phyloP scores from a whole-genome alignment of 2,329 filamentous ascomycete genomes.

The Cyanodermella asteris region DNA sequence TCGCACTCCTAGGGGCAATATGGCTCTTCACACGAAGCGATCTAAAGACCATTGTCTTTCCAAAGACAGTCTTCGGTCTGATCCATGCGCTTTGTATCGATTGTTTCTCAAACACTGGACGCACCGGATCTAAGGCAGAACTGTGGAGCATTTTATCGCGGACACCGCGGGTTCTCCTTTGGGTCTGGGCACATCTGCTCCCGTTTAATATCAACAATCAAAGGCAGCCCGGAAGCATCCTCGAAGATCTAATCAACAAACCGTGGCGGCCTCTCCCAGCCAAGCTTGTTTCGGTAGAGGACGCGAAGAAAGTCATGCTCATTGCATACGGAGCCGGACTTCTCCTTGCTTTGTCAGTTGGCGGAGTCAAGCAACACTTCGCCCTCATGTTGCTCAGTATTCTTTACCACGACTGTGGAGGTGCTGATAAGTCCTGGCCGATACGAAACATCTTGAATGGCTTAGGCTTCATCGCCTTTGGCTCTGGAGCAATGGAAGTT shows the following conservation, averaged over 20 bases:
- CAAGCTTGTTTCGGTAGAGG: slow-evolving; percentile 8
- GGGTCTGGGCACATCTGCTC: slow-evolving; percentile 11
- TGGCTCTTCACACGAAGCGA: slow-evolving; percentile 11
- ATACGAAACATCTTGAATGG: slow-evolving; percentile 14
- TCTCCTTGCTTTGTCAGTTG: slow-evolving; percentile 5
- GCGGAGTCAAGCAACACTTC: slow-evolving; percentile 6
- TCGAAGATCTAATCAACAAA: slow-evolving; percentile 21
- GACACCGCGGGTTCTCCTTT: slow-evolving; percentile 7
- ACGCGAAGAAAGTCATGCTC: slow-evolving; percentile 9
- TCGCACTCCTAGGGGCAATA: slow-evolving; percentile 5
- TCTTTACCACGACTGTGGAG: slow-evolving; percentile 10
- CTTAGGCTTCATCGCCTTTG: slow-evolving; percentile 12
- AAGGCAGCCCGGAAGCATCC: slow-evolving; percentile 12
- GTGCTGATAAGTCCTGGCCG: slow-evolving; percentile 11
- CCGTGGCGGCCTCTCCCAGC: slow-evolving; percentile 15
- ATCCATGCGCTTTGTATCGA: not conserved
- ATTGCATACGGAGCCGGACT: slow-evolving; percentile 4
- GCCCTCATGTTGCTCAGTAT: slow-evolving; percentile 5
- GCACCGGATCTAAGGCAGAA: not conserved
- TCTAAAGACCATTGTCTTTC: slow-evolving; percentile 10
- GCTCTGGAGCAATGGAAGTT: slow-evolving; percentile 12
- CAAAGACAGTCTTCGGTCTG: slow-evolving; percentile 7
- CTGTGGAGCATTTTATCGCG: slow-evolving; percentile 4
- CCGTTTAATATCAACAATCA: slow-evolving; percentile 13
- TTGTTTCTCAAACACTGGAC: not conserved